Evolutionary conservation across 2,329 filamentous ascomycete genomes (phyloP), one percentile per base, ranked within the genome.

Genomic region (Trichoderma koningiopsis): DNA sequence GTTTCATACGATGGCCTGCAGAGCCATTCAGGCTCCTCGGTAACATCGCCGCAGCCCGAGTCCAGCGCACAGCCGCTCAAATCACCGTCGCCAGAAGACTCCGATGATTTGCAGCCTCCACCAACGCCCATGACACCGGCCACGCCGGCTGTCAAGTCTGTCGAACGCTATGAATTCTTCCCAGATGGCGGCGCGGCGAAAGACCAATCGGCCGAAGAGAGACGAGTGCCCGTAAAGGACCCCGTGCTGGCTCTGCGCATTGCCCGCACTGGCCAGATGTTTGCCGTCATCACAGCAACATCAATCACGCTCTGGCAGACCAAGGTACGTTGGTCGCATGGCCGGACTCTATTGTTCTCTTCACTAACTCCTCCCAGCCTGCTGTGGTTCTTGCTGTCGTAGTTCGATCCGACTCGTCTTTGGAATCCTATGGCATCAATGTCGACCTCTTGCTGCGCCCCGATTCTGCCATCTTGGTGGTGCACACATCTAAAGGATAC

Each of bases 231-330:
- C 22, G 77, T 80, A 57, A 87, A 84, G 76, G 91, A 91, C 77
- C 87, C 86, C 27, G 88, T 97, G 67, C 82, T 93, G 71, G 92
- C 92, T 7, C 83, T 97, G 66, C 89, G 89, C 72, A 87, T 94
- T 52, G 92, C 94, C 2, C 89, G 94, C 56, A 90, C 87, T 68
- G 94, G 94, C 52, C 91, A 94, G 75, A 82, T 89, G 71, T 97
- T 99, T 81, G 92, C 92, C 63, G 93, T 93, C 58, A 93, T 97
- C 76, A 97, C 95, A 0, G 83, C 87, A 5, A 92, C 92, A 2
- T 92, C 92, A 14, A 88, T 99, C 79, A 93, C 92, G n/a, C 86
- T 99, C 73, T 99, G 96, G 96, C 96, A 99, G 82, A 95, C 93
- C 68, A 95, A 95, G 87, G 93, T 94, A 85, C 70, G 70, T 52